Evolutionary conservation across 805 yeast species (phyloP).

Genomic region (Ogataea wickerhamii): DNA sequence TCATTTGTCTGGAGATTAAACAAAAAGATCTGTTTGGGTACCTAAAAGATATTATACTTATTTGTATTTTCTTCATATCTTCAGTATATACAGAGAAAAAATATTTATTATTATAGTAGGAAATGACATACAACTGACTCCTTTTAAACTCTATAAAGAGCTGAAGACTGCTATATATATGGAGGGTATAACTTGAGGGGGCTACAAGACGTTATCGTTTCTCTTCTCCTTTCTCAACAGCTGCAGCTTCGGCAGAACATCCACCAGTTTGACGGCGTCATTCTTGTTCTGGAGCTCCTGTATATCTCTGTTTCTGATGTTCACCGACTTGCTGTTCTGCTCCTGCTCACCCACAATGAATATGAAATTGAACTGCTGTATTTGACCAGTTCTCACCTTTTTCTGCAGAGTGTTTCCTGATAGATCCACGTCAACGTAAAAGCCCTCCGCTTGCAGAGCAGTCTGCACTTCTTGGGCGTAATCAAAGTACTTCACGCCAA

Average conservation of each 20-base stretch:
- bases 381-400: constrained; percentile 96
- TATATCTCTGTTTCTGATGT: constrained; percentile 95
- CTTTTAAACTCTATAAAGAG: too few species aligned
- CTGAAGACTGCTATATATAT: too few species aligned
- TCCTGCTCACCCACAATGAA: constrained; percentile 98
- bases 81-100: too few species aligned
- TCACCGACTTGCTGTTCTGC: constrained; percentile 72
- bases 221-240: constrained; percentile 71
- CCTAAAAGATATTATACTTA: too few species aligned
- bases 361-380: constrained; percentile 90
- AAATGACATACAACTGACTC: too few species aligned
- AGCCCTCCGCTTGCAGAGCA: constrained; percentile 63
- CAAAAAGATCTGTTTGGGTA: too few species aligned
- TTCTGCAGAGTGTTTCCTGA: constrained; percentile 96
- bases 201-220: constrained; percentile 52
- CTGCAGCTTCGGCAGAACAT: constrained; percentile 66
- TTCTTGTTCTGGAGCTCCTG: constrained; percentile 90
- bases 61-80: too few species aligned
- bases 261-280: constrained; percentile 70
- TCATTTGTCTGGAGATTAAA: too few species aligned
- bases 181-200: too few species aligned
- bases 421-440: constrained; percentile 89
- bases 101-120: too few species aligned
- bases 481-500: constrained; percentile 87
- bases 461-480: constrained; percentile 83